A percentile compares a stretch with the other conserved stretches of the same genome.
These are phyloP conservation scores for Penicillium sp. DNA, from an alignment of 2,329 filamentous ascomycete genomes.

Conservation along the genomic window DNA sequence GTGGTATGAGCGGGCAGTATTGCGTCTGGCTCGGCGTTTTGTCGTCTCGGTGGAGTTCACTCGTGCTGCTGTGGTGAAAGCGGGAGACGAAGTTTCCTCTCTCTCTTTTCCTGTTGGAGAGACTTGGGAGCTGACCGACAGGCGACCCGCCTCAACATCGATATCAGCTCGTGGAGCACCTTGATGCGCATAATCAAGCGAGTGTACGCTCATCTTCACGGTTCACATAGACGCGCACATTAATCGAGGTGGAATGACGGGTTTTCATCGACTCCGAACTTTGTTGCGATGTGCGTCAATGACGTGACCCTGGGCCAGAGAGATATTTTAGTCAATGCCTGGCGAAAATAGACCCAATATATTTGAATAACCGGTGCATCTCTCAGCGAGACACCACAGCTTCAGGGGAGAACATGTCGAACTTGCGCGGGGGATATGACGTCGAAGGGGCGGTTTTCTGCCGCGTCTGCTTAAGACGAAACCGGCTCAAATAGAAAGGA, in stretches of 20 bases:
- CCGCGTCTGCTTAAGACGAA: not conserved
- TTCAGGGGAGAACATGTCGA: slow-evolving; percentile 1
- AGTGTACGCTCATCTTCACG: slow-evolving; percentile 30
- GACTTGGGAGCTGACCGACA: slow-evolving; percentile 15
- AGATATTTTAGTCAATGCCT: not conserved
- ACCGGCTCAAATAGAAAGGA: not conserved
- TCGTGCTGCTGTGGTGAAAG: slow-evolving; percentile 23
- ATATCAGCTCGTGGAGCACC: slow-evolving; percentile 15
- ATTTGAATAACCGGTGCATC: not conserved
- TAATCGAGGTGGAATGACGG: not conserved
- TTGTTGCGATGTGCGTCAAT: not conserved
- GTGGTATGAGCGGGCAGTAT: slow-evolving; percentile 42
- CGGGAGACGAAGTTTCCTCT: slow-evolving; percentile 17
- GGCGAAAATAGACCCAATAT: not conserved
- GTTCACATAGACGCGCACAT: not conserved
- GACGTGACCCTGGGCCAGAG: not conserved
- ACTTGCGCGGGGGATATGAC: slow-evolving; percentile 1
- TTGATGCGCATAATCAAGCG: slow-evolving; percentile 31
- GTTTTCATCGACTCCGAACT: slow-evolving; percentile 3
- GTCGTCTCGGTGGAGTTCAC: slow-evolving; percentile 33
- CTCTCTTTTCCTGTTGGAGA: slow-evolving; percentile 20
- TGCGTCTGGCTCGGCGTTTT: slow-evolving; percentile 34
- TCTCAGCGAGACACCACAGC: slow-evolving; percentile 3
- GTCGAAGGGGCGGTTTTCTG: not conserved
- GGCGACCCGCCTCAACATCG: slow-evolving; percentile 38